Conservation (phyloP, 2,329 filamentous ascomycete species). For the Exutisphaerella laricina region DNA sequence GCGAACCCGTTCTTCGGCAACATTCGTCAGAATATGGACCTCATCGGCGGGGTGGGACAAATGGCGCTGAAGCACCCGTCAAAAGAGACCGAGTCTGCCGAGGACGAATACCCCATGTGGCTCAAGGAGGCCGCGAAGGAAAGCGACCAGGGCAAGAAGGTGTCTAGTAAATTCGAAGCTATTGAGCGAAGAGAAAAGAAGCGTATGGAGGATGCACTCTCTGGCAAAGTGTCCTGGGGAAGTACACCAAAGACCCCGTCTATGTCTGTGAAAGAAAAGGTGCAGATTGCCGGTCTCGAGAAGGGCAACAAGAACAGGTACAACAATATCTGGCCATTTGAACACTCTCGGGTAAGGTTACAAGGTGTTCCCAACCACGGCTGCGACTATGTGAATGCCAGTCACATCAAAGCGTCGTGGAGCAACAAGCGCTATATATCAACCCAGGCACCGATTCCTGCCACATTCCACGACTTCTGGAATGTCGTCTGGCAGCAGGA, state of each 20-base stretch:
- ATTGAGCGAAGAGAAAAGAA: slow-evolving; percentile 83
- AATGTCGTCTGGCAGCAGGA: slow-evolving; percentile 96
- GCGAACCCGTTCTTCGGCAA: slow-evolving; percentile 92
- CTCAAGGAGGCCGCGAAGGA: slow-evolving; percentile 62
- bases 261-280: slow-evolving; percentile 30
- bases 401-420: slow-evolving; percentile 69
- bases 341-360: slow-evolving; percentile 82
- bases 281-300: slow-evolving; percentile 86
- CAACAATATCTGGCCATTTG: slow-evolving; percentile 95
- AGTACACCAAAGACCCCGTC: slow-evolving; percentile 37
- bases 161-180: slow-evolving; percentile 75
- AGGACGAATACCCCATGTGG: slow-evolving; percentile 66
- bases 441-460: slow-evolving; percentile 85
- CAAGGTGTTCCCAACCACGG: slow-evolving; percentile 59
- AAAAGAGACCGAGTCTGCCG: slow-evolving; percentile 43
- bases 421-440: slow-evolving; percentile 94
- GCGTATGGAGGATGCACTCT: slow-evolving; percentile 82
- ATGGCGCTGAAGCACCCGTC: slow-evolving; percentile 56
- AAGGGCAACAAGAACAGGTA: slow-evolving; percentile 95
- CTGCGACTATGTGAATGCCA: slow-evolving; percentile 96
- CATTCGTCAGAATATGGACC: slow-evolving; percentile 93
- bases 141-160: slow-evolving; percentile 67
- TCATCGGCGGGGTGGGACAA: slow-evolving; percentile 88
- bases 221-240: slow-evolving; percentile 54
- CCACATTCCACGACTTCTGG: slow-evolving; percentile 97